Evolutionary conservation across 371 early-diverging fungal species (phyloP).

Genomic region (Batkoa obscura): DNA sequence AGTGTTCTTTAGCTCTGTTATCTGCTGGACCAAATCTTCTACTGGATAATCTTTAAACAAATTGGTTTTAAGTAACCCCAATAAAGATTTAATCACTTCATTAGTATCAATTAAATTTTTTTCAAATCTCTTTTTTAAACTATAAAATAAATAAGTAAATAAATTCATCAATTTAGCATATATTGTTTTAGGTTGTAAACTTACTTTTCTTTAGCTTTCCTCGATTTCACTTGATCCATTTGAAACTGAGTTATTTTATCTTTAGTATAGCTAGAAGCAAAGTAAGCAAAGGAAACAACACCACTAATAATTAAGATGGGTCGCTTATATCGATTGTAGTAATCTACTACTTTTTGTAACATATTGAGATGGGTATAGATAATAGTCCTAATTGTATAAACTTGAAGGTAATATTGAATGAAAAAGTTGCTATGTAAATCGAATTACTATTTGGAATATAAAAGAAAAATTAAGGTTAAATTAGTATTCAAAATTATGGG

Average conservation of each 20-base stretch:
- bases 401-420: background rate
- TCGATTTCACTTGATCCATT: background rate
- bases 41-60: background rate
- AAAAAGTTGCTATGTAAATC: background rate
- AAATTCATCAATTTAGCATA: background rate
- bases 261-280: background rate
- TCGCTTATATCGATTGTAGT: background rate
- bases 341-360: slow-evolving; percentile 2
- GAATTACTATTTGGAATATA: background rate
- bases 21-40: background rate
- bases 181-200: background rate
- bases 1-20: background rate
- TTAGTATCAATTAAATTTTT: slow-evolving; percentile 1
- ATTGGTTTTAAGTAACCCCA: background rate
- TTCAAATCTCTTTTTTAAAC: background rate
- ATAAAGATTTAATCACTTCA: background rate
- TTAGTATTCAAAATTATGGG: background rate
- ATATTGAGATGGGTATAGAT: background rate
- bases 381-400: background rate
- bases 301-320: background rate
- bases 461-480: background rate
- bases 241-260: background rate
- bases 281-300: background rate
- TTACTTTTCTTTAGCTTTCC: slow-evolving; percentile 5
- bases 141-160: background rate